Base-by-base conservation (phyloP, 768 basidiomycete genomes). In the Daedalea quercina region DNA sequence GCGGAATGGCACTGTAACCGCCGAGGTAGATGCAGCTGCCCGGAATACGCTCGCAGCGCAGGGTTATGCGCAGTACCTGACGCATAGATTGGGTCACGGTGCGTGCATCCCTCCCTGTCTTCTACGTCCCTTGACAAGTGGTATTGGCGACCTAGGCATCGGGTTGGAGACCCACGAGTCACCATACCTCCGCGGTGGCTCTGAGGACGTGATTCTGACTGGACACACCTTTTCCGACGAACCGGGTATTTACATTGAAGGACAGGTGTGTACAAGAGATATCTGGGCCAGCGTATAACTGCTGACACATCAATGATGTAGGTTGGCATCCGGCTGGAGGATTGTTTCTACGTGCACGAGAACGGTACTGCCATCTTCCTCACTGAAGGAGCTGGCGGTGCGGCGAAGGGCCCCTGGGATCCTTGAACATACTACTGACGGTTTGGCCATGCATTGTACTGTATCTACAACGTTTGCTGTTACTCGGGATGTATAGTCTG, bases 151-250 rank as follows among this genome's bases (percentile, higher is more conserved):
- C 12, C 34, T 15, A 88, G 90, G 90, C 1, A 92, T 94, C 28
- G 90, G 90, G 2, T 69, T 94, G 3, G 88, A 93, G 67, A 84
- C 76, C 8, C 92, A 94, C 57, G 90, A 94, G 67, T 72, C 76
- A 7, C 90, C 90, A 0, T 92, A 91, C 65, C 73, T 94, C 19
- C 79, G 79, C 44, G 87, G 85, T n/a, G 81, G 83, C 15, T 84
- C 79, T 26, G 61, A 77, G 11, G 77, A 76, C 56, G 59, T 76
- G 35, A 80, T 90, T 48, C 67, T 76, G 43, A 68, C 62, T 2
- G 89, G 89, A 1, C 83, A 90, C 61, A 76, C 85, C 0, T 93
- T 93, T 69, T 90, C 87, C 7, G 75, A 92, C 61, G 90, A 94
- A 65, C 91, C 90, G 3, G 85, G 84, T 1, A 68, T 86, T 25